Conservation (phyloP, 2,329 filamentous ascomycete species). For the Chalaropsis thielavioides region DNA sequence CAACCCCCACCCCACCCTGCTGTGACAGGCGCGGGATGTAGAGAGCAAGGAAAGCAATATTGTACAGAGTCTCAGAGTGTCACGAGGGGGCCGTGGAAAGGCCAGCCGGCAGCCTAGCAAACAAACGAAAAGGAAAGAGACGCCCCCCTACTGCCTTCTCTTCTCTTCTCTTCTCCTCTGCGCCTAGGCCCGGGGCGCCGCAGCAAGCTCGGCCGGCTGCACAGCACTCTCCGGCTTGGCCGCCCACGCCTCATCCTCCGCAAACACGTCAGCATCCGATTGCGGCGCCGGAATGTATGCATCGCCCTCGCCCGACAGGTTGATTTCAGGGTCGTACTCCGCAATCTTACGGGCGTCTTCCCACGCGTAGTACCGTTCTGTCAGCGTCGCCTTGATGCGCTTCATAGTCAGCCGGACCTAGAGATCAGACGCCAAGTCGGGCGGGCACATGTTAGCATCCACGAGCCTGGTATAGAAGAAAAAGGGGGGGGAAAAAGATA, state of each 20-base stretch:
- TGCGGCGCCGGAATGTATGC: constrained; percentile 34
- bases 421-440: neutral
- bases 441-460: neutral
- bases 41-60: neutral
- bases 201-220: constrained; percentile 2
- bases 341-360: constrained; percentile 57
- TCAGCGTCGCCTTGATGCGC: constrained; percentile 69
- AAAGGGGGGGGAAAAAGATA: neutral
- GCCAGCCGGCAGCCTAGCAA: neutral
- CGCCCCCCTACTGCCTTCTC: neutral
- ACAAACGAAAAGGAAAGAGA: neutral
- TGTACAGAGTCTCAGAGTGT: neutral
- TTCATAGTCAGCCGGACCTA: constrained; percentile 67
- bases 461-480: neutral
- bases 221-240: constrained; percentile 13
- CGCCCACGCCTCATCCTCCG: constrained; percentile 23
- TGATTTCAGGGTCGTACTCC: constrained; percentile 50
- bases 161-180: neutral
- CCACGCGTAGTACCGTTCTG: constrained; percentile 81
- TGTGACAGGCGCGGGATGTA: neutral
- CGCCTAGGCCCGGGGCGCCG: neutral
- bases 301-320: constrained; percentile 37
- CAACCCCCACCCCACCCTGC: neutral
- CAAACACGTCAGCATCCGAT: constrained; percentile 26
- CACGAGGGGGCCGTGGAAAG: neutral